Conservation (phyloP, 768 basidiomycete genomes). For the Clitopilus passeckerianus region DNA sequence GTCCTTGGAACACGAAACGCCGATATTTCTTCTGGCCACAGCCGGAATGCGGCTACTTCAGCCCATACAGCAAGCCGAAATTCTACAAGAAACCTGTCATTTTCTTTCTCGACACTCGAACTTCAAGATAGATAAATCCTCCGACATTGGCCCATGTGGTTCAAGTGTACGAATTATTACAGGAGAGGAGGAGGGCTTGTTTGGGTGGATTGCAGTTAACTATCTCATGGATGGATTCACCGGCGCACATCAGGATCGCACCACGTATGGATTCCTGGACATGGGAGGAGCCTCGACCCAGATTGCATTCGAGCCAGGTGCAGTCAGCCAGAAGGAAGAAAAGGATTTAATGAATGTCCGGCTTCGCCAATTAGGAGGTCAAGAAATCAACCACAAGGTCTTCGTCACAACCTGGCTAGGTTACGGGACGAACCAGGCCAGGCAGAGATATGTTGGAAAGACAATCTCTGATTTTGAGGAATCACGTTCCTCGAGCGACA, state of each 20-base stretch:
- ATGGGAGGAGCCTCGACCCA: slow-evolving; percentile 99
- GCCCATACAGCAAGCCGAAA: slow-evolving; percentile 57
- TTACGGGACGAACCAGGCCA: slow-evolving; percentile 96
- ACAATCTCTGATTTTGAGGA: slow-evolving; percentile 55
- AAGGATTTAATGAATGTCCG: slow-evolving; percentile 76
- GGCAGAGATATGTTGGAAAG: slow-evolving; percentile 84
- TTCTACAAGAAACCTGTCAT: slow-evolving; percentile 74
- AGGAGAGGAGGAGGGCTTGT: slow-evolving; percentile 96
- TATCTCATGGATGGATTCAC: slow-evolving; percentile 97
- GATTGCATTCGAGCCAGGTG: slow-evolving; percentile 91
- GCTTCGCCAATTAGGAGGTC: slow-evolving; percentile 75
- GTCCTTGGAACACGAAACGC: slow-evolving; percentile 77
- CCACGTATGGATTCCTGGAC: slow-evolving; percentile 96
- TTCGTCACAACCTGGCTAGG: slow-evolving; percentile 99
- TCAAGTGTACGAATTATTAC: slow-evolving; percentile 91
- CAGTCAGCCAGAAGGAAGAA: slow-evolving; percentile 46
- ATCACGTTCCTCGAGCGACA: slow-evolving; percentile 18
- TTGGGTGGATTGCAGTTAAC: slow-evolving; percentile 99
- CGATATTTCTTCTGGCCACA: slow-evolving; percentile 91
- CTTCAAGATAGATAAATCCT: slow-evolving; percentile 70
- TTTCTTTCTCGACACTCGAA: slow-evolving; percentile 72
- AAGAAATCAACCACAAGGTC: slow-evolving; percentile 85
- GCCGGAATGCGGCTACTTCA: slow-evolving; percentile 94
- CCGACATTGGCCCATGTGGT: slow-evolving; percentile 78
- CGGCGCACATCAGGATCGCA: slow-evolving; percentile 46